These are phyloP conservation scores for Ensete ventricosum DNA, from an alignment of 176 grass and related monocot genomes.

Conservation along the genomic window DNA sequence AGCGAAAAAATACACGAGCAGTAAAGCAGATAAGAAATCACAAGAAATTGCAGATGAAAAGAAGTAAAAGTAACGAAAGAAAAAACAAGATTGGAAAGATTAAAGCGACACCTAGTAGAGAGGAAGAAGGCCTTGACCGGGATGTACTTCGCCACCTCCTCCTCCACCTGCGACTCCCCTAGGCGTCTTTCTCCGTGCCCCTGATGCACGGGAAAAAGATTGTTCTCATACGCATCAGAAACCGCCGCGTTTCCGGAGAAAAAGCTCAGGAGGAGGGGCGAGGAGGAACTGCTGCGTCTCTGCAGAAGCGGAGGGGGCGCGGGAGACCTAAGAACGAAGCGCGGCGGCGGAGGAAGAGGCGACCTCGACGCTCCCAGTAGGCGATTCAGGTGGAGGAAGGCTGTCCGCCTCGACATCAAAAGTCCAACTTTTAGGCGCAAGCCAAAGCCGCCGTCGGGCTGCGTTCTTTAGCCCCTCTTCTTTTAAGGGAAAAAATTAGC, in stretches of 20 bases:
- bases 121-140: slow-evolving; percentile 93
- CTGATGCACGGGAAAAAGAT: neutral
- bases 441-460: too few relatives aligned
- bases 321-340: neutral
- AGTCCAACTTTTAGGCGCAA: neutral
- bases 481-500: too few relatives aligned
- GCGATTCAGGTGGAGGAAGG: neutral
- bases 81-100: neutral
- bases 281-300: neutral
- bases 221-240: neutral
- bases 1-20: neutral
- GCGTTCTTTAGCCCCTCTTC: too few relatives aligned
- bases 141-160: slow-evolving; percentile 46
- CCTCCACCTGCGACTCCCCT: slow-evolving; percentile 14
- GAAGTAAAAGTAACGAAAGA: neutral
- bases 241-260: neutral
- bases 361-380: neutral
- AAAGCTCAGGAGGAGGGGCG: neutral
- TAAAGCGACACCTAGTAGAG: slow-evolving; percentile 43
- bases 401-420: neutral
- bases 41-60: neutral
- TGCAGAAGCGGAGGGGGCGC: neutral
- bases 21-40: neutral
- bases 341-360: neutral
- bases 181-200: neutral